Evolutionary conservation across 192 early-diverging fungal genomes (phyloP), one percentile per base, ranked within the genome.

Genomic region (Podochytrium sp.): DNA sequence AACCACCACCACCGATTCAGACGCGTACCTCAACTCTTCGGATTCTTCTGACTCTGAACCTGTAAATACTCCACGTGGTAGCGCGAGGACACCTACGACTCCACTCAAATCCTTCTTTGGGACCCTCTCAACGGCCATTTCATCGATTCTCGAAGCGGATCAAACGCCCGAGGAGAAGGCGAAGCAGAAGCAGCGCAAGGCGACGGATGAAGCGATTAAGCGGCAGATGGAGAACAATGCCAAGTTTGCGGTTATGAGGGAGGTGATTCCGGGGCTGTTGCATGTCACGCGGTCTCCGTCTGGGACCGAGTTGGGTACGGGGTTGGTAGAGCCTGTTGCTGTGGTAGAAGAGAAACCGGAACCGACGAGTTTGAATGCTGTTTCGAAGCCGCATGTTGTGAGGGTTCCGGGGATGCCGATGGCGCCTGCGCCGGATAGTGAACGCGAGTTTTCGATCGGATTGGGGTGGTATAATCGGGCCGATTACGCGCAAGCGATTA

Each of bases 141-240:
- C 65, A 2, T n/a, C 65, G 2, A 56, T 69, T 37, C 49, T 69
- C 12, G 66, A 52, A 37, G 50, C 66, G 27, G 66, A 69, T 12
- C 32, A 33, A 35, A 56, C 66, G 7, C 66, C 66, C 32, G 63
- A 65, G 47, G 40, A 43, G 47, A 65, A 43, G 30, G 63, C 63
- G 4, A 20, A 18, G 18, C 50, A 51, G 29, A 69, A 69, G 52
- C n/a, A 34, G 51, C 66, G 53, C 6, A 52, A 56, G 27, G 51
- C 53, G 12, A 47, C 52, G 55, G 52, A 69, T 33, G 66, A 55
- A 27, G 66, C 66, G 6, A 34, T 56, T 10, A 10, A 35, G 16
- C 66, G 66, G 12, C 66, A 69, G 40, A 52, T 69, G 49, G 66
- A n/a, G n/a, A 69, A 69, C 37, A 34, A 69, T 12, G 37, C 37